phyloP scores from a whole-genome alignment of 345 rosid species.

The Moricandia arvensis region DNA sequence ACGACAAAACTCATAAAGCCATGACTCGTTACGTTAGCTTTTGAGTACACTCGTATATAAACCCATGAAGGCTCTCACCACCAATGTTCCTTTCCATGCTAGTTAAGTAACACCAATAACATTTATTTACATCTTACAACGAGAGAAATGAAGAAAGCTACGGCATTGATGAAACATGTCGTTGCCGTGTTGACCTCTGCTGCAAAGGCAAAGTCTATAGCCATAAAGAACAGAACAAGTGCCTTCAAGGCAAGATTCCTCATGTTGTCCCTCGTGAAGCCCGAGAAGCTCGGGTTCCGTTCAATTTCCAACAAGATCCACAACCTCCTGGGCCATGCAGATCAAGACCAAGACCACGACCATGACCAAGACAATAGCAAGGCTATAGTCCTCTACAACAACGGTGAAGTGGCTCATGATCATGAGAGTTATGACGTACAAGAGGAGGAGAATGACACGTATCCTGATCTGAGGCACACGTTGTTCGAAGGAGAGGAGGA shows the following conservation, averaged over 20 bases:
- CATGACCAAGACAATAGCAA: slow-evolving; percentile 26
- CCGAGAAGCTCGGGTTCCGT: slow-evolving; percentile 48
- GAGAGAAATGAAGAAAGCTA: slow-evolving; percentile 60
- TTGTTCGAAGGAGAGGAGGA: slow-evolving; percentile 51
- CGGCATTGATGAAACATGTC: slow-evolving; percentile 58
- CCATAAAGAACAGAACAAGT: slow-evolving; percentile 52
- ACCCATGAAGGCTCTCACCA: slow-evolving; percentile 10
- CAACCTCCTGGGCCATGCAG: slow-evolving; percentile 43
- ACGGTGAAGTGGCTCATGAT: slow-evolving; percentile 4
- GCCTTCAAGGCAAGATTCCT: slow-evolving; percentile 51
- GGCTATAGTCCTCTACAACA: slow-evolving; percentile 39
- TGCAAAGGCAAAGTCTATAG: not conserved
- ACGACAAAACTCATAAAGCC: slow-evolving; percentile 20
- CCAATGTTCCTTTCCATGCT: slow-evolving; percentile 32
- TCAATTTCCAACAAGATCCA: slow-evolving; percentile 65
- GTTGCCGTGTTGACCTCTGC: slow-evolving; percentile 42
- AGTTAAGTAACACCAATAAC: not conserved
- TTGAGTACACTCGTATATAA: slow-evolving; percentile 20
- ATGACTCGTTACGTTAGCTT: slow-evolving; percentile 22
- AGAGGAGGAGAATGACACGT: slow-evolving; percentile 40
- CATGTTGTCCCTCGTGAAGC: slow-evolving; percentile 51
- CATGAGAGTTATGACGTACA: slow-evolving; percentile 14
- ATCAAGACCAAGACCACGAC: slow-evolving; percentile 18
- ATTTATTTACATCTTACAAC: not conserved
- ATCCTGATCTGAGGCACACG: slow-evolving; percentile 62